These are phyloP conservation scores for Chrysoporthe cubensis DNA, from an alignment of 2,329 filamentous ascomycete genomes.

Conservation along the genomic window DNA sequence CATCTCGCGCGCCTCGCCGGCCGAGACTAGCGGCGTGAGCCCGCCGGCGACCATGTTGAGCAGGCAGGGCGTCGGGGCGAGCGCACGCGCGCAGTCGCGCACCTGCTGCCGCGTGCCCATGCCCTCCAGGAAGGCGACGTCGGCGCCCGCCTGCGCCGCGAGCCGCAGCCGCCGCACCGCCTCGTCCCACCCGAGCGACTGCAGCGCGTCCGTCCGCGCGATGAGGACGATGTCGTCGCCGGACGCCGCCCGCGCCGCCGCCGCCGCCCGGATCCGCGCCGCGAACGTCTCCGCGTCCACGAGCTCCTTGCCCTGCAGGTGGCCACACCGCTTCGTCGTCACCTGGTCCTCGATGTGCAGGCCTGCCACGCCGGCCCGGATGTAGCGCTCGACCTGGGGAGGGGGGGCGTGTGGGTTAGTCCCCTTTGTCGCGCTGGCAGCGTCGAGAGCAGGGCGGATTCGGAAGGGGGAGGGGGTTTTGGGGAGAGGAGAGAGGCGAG, in stretches of 20 bases:
- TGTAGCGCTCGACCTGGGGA: slow-evolving; percentile 46
- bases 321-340: slow-evolving; percentile 67
- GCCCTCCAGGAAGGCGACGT: slow-evolving; percentile 64
- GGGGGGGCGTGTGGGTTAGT: slow-evolving; percentile 31
- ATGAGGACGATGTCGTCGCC: slow-evolving; percentile 66
- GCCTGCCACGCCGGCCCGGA: slow-evolving; percentile 58
- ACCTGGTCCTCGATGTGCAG: slow-evolving; percentile 69
- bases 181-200: slow-evolving; percentile 60
- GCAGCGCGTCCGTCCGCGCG: slow-evolving; percentile 65
- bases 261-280: slow-evolving; percentile 61
- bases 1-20: slow-evolving; percentile 34
- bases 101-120: slow-evolving; percentile 53
- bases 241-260: slow-evolving; percentile 50
- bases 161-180: slow-evolving; percentile 53
- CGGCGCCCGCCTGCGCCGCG: slow-evolving; percentile 59
- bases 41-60: slow-evolving; percentile 41
- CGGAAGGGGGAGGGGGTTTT: too few species aligned
- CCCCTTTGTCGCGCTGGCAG: too few species aligned
- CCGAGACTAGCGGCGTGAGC: slow-evolving; percentile 38
- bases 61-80: slow-evolving; percentile 37
- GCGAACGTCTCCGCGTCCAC: slow-evolving; percentile 55
- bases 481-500: too few species aligned
- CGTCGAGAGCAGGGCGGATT: not conserved
- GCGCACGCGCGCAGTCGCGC: slow-evolving; percentile 22
- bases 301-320: slow-evolving; percentile 64